Conservation (phyloP, 2,329 filamentous ascomycete species). For the Helotiales sp. region DNA sequence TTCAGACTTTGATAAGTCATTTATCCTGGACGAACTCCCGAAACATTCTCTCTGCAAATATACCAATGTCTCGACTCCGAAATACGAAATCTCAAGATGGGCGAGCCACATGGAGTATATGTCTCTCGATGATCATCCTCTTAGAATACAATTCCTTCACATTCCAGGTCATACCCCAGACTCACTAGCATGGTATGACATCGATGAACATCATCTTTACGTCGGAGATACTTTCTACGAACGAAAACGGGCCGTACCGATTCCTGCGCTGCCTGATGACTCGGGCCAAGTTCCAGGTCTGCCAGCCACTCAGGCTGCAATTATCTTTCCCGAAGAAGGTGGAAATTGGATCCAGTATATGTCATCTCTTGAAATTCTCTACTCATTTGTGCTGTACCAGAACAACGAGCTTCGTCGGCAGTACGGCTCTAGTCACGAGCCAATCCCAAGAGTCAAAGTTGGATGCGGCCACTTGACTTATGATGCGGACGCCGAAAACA, state of each 20-base stretch:
- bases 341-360: constrained; percentile 48
- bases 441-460: constrained; percentile 35
- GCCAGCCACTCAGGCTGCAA: constrained; percentile 39
- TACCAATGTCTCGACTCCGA: constrained; percentile 45
- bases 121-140: constrained; percentile 29
- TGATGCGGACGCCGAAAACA: constrained; percentile 45
- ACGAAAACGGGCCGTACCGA: constrained; percentile 34
- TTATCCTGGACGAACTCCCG: constrained; percentile 48
- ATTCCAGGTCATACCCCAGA: constrained; percentile 55
- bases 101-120: constrained; percentile 46
- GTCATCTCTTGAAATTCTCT: constrained; percentile 44
- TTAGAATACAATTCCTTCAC: constrained; percentile 50
- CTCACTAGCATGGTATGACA: constrained; percentile 52
- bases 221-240: constrained; percentile 55
- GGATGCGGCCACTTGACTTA: constrained; percentile 47
- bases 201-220: constrained; percentile 49
- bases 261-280: constrained; percentile 40
- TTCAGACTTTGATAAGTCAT: constrained; percentile 45
- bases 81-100: constrained; percentile 50
- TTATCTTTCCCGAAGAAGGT: constrained; percentile 47
- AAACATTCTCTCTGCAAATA: constrained; percentile 49
- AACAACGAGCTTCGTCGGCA: constrained; percentile 38
- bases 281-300: constrained; percentile 26
- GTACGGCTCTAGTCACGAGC: constrained; percentile 34
- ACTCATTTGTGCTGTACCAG: constrained; percentile 43